These are phyloP conservation scores for Yarrowia divulgata DNA, from an alignment of 805 yeast species.

Conservation along the genomic window DNA sequence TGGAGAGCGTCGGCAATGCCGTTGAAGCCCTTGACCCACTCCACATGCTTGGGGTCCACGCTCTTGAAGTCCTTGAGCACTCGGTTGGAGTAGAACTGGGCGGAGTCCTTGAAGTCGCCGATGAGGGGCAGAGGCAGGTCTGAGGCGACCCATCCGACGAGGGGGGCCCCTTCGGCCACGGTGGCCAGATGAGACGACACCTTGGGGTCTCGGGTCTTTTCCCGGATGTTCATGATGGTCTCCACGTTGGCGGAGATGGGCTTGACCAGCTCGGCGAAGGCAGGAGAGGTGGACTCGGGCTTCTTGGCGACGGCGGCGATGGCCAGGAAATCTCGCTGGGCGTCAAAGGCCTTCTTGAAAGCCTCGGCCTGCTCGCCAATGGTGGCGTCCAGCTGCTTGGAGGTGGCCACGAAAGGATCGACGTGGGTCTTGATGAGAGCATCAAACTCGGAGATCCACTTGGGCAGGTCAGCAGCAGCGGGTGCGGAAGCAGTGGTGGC, in stretches of 20 bases:
- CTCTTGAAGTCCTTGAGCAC: constrained; percentile 85
- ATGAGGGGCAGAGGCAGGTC: constrained; percentile 73
- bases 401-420: constrained; percentile 64
- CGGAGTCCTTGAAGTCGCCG: constrained; percentile 85
- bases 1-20: constrained; percentile 72
- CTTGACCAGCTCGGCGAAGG: constrained; percentile 61
- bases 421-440: constrained; percentile 60
- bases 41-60: constrained; percentile 68
- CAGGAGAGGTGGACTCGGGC: constrained; percentile 65
- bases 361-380: constrained; percentile 58
- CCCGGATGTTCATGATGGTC: constrained; percentile 69
- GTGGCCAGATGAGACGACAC: constrained; percentile 77
- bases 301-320: constrained; percentile 68
- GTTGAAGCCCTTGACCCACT: constrained; percentile 79
- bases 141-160: constrained; percentile 87
- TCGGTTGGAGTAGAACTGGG: constrained; percentile 93
- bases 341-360: constrained; percentile 59
- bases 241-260: constrained; percentile 73
- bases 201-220: constrained; percentile 72
- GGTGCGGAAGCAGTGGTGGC: constrained; percentile 42
- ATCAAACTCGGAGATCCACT: constrained; percentile 59
- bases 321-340: constrained; percentile 64
- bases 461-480: constrained; percentile 38
- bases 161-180: constrained; percentile 87
- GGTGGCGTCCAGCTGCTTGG: constrained; percentile 62